Base-by-base conservation (phyloP, 2,329 filamentous ascomycete genomes). In the Magnaporthales sp. region DNA sequence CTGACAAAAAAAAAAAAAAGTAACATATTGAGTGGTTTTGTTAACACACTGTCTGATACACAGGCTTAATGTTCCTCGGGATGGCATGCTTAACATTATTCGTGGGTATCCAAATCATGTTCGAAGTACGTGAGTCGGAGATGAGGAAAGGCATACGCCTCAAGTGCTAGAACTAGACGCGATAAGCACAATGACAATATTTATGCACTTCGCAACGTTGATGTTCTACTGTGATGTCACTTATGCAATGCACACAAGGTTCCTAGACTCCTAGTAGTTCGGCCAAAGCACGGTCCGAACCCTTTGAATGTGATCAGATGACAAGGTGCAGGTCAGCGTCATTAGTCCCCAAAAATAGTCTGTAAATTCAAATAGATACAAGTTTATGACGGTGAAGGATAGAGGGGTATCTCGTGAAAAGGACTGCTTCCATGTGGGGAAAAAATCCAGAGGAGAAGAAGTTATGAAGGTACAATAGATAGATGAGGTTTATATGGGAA, bases 61-160 rank as follows among this genome's bases (percentile, higher is more conserved):
- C 63, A 83, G 94, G 95, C 0, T 74, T 91, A 10, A 75, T 86
- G 1, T 99, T 97, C 75, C 77, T 98, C 61, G 74, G 88, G 11
- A 82, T 82, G 2, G 91, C 92, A 3, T 94, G 88, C 73, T 78
- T 77, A n/a, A 87, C 86, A 60, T 77, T 98, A 9, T 99, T 97
- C 75, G 87, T 93, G 0, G 93, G 90, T 29, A 86, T 91, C 58
- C 94, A 98, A 79, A 81, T 97, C 73, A 99, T 99, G 95, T 97
- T 98, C 80, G 95, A 99, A 81, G 85, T 96, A 71, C 84, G 95
- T 65, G 92, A 97, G 80, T 83, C 84, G 58, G 95, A 99, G 81
- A 86, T 88, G 78, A 85, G 94, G 72, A 87, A 86, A 71, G 95
- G 95, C 0, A 89, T 97, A 67, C 84, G 86, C 71, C 76, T 97